Conservation (phyloP, 1,139 yeast genomes). For the Kodamaea derodonti region DNA sequence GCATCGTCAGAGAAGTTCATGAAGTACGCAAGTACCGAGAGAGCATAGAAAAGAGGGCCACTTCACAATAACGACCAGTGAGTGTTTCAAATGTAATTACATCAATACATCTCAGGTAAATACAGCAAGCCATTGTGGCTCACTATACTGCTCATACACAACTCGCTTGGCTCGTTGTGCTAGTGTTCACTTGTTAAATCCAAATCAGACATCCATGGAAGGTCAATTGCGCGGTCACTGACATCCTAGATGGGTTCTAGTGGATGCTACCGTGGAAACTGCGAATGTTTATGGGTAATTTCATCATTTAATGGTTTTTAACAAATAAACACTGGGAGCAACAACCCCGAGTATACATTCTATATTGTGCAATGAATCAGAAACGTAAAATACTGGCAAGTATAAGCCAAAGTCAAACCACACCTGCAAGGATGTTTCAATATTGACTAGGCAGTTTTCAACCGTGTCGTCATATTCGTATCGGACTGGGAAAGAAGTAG, state of each 20-base stretch:
- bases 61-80: no score
- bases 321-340: conserved; percentile 9
- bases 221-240: conserved; percentile 74
- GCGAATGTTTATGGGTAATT: conserved; percentile 78
- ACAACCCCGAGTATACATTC: conserved; percentile 10
- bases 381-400: conserved; percentile 81
- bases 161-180: neutral
- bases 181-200: conserved; percentile 2
- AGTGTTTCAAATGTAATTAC: no score
- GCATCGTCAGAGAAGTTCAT: no score
- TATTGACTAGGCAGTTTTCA: conserved; percentile 52
- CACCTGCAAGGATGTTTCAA: conserved; percentile 34
- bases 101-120: no score
- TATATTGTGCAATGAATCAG: conserved; percentile 46
- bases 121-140: no score
- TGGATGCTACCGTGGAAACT: conserved; percentile 90
- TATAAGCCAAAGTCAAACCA: conserved; percentile 49
- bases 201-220: conserved; percentile 70
- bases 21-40: no score
- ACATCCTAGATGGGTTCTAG: conserved; percentile 75
- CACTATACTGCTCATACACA: no score
- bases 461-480: conserved; percentile 85
- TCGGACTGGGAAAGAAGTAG: conserved; percentile 78
- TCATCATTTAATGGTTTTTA: conserved; percentile 52
- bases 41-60: no score